Evolutionary conservation across 495 filamentous ascomycete species (phyloP), one percentile per base, ranked within the genome.

Genomic region (Cairneyella variabilis): DNA sequence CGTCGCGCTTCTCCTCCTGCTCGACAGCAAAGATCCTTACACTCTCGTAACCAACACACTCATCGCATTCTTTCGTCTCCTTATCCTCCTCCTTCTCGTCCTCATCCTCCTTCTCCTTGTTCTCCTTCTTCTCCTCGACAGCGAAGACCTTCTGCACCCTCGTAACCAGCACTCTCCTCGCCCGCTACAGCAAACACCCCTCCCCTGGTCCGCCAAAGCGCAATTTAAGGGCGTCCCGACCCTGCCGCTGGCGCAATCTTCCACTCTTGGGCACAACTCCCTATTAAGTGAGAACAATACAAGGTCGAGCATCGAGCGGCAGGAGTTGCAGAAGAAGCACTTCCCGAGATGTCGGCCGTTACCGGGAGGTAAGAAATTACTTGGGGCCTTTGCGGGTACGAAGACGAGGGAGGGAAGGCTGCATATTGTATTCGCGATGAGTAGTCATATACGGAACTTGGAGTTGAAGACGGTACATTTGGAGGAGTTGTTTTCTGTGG

Each of bases 191-290:
- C 53, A 83, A 82, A 28, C 83, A 6, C 59, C 69, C 16, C 75
- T 98, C 5, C 92, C 93, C 1, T 98, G 93, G 93, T 79, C 78
- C 43, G 81, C 97, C 69, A 98, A 98, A 73, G 91, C 95, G 1
- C 86, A 89, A 64, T 69, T 98, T 1, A 92, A 97, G 74, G 95
- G 95, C 16, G 93, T 0, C 93, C 91, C 0, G 83, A 76, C 2
- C 80, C 87, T 3, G 82, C 84, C 48, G 88, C 76, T 11, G 72
- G 64, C 59, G 66, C 64, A 45, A 63, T 76, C 53, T 73, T 78
- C 61, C 61, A 39, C 37, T 75, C 86, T 16, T 98, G 93, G 91
- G 93, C 93, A 2, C 73, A 95, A 57, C 84, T 98, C n/a, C 88
- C 91, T 48, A 85, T 97, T 56, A 57, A 77, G 1, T 69, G 67